Evolutionary conservation across 257 asterid species (phyloP).

Genomic region (Plantago ovata): DNA sequence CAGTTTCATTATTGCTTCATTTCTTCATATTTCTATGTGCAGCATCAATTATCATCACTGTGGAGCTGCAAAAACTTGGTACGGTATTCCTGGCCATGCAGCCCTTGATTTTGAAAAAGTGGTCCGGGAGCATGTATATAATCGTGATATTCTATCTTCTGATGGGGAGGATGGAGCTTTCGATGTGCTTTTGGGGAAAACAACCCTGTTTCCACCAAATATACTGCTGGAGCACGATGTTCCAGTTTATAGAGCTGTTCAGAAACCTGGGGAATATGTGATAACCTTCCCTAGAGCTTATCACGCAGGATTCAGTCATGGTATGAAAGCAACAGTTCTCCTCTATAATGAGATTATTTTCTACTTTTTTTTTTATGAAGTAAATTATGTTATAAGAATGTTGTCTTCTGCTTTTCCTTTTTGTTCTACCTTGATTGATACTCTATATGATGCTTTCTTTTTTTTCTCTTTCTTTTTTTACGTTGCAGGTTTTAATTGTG

Average conservation of each 20-base stretch:
- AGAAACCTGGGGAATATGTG: slow-evolving; percentile 90
- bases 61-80: slow-evolving; percentile 99
- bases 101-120: slow-evolving; percentile 85
- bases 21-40: slow-evolving; percentile 24
- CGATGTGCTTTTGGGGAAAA: slow-evolving; percentile 90
- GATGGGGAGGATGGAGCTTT: slow-evolving; percentile 97
- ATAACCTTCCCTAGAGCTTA: slow-evolving; percentile 95
- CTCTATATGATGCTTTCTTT: slow-evolving; percentile 5
- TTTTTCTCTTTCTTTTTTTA: slow-evolving; percentile 16
- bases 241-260: slow-evolving; percentile 92
- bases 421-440: not conserved
- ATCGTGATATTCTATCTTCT: slow-evolving; percentile 63
- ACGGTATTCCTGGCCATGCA: slow-evolving; percentile 92
- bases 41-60: slow-evolving; percentile 97
- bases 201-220: slow-evolving; percentile 92
- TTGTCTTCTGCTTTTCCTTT: not conserved
- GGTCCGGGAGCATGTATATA: slow-evolving; percentile 75
- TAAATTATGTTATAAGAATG: not conserved
- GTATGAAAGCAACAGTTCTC: slow-evolving; percentile 32
- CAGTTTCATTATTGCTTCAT: slow-evolving; percentile 9
- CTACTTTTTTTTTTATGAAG: not conserved
- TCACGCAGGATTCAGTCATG: slow-evolving; percentile 99
- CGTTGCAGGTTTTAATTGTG: slow-evolving; percentile 83
- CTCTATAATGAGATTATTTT: slow-evolving; percentile 6
- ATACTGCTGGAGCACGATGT: slow-evolving; percentile 68